Percentiles rank a stretch among this genome's conserved stretches.
These are phyloP conservation scores for Chenopodium album DNA, from an alignment of 148 eudicot genomes.

Conservation along the genomic window DNA sequence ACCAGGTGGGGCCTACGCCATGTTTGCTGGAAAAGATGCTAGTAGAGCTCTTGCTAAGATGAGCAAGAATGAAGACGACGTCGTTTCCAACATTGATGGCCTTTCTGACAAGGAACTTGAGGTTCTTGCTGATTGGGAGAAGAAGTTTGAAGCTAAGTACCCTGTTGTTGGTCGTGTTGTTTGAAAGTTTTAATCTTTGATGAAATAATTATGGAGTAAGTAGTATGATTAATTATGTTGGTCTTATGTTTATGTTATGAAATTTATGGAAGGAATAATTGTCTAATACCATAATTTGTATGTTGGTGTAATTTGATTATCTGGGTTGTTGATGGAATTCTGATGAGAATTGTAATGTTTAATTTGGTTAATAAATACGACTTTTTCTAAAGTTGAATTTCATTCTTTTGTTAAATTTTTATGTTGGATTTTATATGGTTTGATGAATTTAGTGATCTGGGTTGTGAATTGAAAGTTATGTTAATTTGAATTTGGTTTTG, in stretches of 20 bases:
- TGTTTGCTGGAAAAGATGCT: slow-evolving; percentile 97
- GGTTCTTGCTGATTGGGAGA: slow-evolving; percentile 86
- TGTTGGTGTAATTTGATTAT: neutral
- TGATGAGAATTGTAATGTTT: neutral
- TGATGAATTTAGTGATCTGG: neutral
- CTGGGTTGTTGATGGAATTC: neutral
- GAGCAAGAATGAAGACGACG: slow-evolving; percentile 77
- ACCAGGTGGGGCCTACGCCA: slow-evolving; percentile 78
- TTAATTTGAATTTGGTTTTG: too few species aligned
- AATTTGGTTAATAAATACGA: neutral
- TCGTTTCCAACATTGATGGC: slow-evolving; percentile 52
- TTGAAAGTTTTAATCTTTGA: neutral
- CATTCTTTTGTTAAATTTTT: too few species aligned
- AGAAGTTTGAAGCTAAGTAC: slow-evolving; percentile 89
- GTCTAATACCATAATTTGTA: neutral
- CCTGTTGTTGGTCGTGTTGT: slow-evolving; percentile 76
- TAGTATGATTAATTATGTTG: too few species aligned
- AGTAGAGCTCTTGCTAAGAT: slow-evolving; percentile 92
- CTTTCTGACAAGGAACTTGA: slow-evolving; percentile 77
- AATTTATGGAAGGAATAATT: neutral
- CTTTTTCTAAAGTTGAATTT: neutral
- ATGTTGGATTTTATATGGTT: neutral
- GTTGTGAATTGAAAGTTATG: neutral
- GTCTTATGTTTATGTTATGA: neutral
- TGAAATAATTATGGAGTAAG: too few species aligned